phyloP scores from a whole-genome alignment of 176 grass and related monocot species.

The Oryza glaberrima region DNA sequence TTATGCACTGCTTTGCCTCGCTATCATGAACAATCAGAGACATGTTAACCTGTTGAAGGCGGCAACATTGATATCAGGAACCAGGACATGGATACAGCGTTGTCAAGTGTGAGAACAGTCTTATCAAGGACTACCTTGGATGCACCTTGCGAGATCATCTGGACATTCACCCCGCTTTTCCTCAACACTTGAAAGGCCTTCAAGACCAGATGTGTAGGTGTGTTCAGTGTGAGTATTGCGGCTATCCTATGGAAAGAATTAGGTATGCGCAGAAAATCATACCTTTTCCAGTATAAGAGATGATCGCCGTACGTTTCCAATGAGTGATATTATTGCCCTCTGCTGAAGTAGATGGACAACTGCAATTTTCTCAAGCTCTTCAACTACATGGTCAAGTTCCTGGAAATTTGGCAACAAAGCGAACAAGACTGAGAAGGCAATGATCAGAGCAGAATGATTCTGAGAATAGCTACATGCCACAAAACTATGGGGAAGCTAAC shows the following conservation, averaged over 20 bases:
- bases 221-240: conserved; percentile 11
- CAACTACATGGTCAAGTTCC: conserved; percentile 87
- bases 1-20: conserved; percentile 65
- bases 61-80: neutral
- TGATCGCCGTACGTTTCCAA: conserved; percentile 70
- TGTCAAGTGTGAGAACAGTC: neutral
- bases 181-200: conserved; percentile 87
- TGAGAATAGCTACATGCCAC: neutral
- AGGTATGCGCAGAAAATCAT: neutral
- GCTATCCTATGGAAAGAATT: neutral
- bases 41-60: conserved; percentile 77
- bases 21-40: conserved; percentile 91
- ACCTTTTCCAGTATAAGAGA: conserved; percentile 94
- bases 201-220: conserved; percentile 8
- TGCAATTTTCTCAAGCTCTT: conserved; percentile 97
- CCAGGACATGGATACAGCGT: neutral
- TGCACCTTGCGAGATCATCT: conserved; percentile 98
- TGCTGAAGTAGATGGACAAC: conserved; percentile 86
- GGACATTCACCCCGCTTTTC: conserved; percentile 80
- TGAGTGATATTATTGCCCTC: conserved; percentile 89
- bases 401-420: conserved; percentile 26
- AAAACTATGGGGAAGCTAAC: neutral
- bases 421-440: neutral
- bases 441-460: neutral
- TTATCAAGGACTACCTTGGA: conserved; percentile 64